These are phyloP conservation scores for Oenanthe sinensis DNA, from an alignment of 129 eudicot genomes.

Conservation along the genomic window DNA sequence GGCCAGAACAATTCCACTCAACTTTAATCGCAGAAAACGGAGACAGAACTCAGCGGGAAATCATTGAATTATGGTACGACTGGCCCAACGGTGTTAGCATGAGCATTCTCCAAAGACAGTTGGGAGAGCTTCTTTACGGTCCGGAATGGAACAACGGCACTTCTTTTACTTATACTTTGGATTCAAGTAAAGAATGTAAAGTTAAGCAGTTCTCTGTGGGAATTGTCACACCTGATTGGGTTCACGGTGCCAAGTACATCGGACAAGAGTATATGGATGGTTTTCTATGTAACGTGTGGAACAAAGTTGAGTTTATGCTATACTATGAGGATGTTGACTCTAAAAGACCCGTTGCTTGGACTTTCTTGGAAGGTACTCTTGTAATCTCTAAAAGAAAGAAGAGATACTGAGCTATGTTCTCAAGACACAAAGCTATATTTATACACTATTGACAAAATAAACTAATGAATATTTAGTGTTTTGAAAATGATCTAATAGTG, in stretches of 20 bases:
- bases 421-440: too few relatives aligned
- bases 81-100: slow-evolving; percentile 42
- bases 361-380: slow-evolving; percentile 6
- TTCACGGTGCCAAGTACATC: slow-evolving; percentile 30
- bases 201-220: slow-evolving; percentile 33
- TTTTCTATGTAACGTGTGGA: slow-evolving; percentile 47
- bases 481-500: too few relatives aligned
- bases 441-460: too few relatives aligned
- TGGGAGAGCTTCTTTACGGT: slow-evolving; percentile 32
- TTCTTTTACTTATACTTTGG: slow-evolving; percentile 25
- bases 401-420: too few relatives aligned
- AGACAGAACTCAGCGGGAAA: slow-evolving; percentile 19
- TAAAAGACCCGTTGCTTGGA: slow-evolving; percentile 44
- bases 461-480: too few relatives aligned
- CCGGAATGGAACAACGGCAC: slow-evolving; percentile 52
- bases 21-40: slow-evolving; percentile 22
- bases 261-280: slow-evolving; percentile 29
- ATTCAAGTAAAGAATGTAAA: slow-evolving; percentile 14
- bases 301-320: slow-evolving; percentile 38
- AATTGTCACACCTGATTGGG: slow-evolving; percentile 37
- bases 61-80: slow-evolving; percentile 45
- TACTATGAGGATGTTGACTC: slow-evolving; percentile 46
- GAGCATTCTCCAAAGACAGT: slow-evolving; percentile 39
- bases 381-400: neutral
- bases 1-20: slow-evolving; percentile 43